These are phyloP conservation scores for Leccinum subrobustum DNA, from an alignment of 1,284 basidiomycete genomes.

Conservation along the genomic window DNA sequence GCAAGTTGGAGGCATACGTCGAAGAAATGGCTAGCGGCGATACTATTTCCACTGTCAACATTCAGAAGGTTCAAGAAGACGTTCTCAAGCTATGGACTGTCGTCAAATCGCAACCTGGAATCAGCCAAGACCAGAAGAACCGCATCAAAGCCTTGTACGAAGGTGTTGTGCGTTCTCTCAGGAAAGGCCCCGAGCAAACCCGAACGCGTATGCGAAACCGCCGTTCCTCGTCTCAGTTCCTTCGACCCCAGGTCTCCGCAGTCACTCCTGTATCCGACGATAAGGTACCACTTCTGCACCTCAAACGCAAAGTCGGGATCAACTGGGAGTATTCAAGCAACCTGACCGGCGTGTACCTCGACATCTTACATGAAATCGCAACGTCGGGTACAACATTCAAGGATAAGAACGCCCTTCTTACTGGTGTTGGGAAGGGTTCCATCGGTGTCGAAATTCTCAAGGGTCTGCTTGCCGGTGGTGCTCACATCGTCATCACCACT, in stretches of 20 bases:
- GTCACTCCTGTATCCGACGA: constrained; percentile 83
- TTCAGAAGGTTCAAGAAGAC: too few relatives aligned
- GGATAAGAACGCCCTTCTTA: constrained; percentile 97
- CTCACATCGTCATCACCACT: constrained; percentile 95
- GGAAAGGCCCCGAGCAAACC: constrained; percentile 60
- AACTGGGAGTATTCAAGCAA: constrained; percentile 98
- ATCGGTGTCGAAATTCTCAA: constrained; percentile 98
- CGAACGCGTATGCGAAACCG: constrained; percentile 65
- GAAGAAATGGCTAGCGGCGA: constrained; percentile 37
- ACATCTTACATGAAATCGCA: constrained; percentile 96
- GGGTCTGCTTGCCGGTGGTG: constrained; percentile 93
- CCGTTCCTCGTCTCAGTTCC: constrained; percentile 91
- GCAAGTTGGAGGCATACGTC: constrained; percentile 97
- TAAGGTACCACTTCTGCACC: constrained; percentile 91
- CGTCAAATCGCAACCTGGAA: constrained; percentile 95
- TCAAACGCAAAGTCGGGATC: constrained; percentile 96
- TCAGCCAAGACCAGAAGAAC: constrained; percentile 95
- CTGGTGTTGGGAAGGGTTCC: constrained; percentile 96
- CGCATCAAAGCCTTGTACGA: constrained; percentile 97
- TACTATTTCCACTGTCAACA: too few relatives aligned
- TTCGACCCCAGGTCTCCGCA: constrained; percentile 81
- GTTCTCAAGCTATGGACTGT: constrained; percentile 78
- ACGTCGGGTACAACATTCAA: constrained; percentile 98
- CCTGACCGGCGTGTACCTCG: constrained; percentile 92
- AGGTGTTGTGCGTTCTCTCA: constrained; percentile 85